A percentile compares a stretch with the other conserved stretches of the same genome.
Evolutionary conservation across 2,329 filamentous ascomycete species (phyloP).

Genomic region (Neonectria faginata): DNA sequence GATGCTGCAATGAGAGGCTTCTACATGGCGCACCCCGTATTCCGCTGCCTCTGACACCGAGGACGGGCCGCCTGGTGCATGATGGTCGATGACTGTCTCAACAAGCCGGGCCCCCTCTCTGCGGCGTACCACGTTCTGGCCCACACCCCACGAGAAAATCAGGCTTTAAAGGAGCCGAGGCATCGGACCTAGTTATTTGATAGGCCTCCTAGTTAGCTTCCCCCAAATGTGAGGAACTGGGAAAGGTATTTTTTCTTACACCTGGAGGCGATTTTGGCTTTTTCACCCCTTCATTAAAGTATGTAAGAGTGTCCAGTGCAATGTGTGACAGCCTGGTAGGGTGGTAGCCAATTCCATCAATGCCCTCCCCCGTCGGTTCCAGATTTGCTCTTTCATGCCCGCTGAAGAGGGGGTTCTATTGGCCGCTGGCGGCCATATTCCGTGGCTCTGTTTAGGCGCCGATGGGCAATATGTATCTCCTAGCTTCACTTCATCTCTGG

Average conservation of each 20-base stretch:
- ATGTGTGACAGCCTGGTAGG: neutral
- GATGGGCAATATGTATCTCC: constrained; percentile 18
- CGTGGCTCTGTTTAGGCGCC: constrained; percentile 17
- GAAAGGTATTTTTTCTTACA: constrained; percentile 1
- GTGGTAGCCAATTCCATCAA: neutral
- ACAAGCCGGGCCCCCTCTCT: constrained; percentile 18
- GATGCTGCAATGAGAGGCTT: neutral
- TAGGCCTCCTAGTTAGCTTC: neutral
- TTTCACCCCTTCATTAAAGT: neutral
- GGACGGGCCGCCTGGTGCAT: constrained; percentile 15
- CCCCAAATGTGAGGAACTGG: neutral
- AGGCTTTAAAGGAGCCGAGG: constrained; percentile 24
- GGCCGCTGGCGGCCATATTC: constrained; percentile 16
- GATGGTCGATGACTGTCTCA: constrained; percentile 25
- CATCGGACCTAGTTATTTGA: constrained; percentile 18
- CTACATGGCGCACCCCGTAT: neutral
- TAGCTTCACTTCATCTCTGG: constrained; percentile 16
- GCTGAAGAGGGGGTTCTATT: constrained; percentile 11
- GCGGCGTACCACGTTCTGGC: constrained; percentile 12
- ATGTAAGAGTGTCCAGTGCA: neutral
- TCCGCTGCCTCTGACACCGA: constrained; percentile 7
- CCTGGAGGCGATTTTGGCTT: neutral
- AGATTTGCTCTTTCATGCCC: constrained; percentile 9
- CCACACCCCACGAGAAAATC: constrained; percentile 23
- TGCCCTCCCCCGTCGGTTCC: neutral